Percentiles rank a stretch among this genome's conserved stretches.
phyloP scores from a whole-genome alignment of 306 rosid species.

The Rubus idaeus region DNA sequence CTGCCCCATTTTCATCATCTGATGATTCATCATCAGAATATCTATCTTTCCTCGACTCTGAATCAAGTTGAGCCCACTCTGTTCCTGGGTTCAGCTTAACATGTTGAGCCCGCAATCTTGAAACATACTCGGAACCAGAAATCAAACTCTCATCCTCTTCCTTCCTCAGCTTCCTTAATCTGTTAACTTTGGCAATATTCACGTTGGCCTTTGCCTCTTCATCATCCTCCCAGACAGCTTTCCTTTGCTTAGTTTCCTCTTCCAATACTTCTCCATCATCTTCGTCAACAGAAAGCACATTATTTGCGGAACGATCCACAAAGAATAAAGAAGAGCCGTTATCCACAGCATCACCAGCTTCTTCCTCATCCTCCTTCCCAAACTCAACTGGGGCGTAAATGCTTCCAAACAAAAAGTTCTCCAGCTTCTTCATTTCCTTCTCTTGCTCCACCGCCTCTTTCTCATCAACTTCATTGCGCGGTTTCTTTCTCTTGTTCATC shows the following conservation, averaged over 20 bases:
- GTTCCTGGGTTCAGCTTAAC: constrained; percentile 80
- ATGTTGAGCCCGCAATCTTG: constrained; percentile 89
- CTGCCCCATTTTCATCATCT: constrained; percentile 64
- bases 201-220: constrained; percentile 68
- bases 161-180: constrained; percentile 84
- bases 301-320: constrained; percentile 66
- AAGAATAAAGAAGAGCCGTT: constrained; percentile 52
- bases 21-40: constrained; percentile 56
- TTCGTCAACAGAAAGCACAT: constrained; percentile 35
- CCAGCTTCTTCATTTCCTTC: constrained; percentile 70
- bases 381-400: constrained; percentile 67
- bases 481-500: constrained; percentile 60
- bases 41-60: constrained; percentile 26
- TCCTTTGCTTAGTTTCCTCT: constrained; percentile 46
- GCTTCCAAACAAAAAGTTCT: constrained; percentile 68
- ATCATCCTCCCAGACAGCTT: constrained; percentile 82
- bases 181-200: constrained; percentile 61
- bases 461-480: constrained; percentile 37
- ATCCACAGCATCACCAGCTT: constrained; percentile 18
- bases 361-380: constrained; percentile 53
- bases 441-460: constrained; percentile 45
- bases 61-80: constrained; percentile 71
- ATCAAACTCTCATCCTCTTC: constrained; percentile 71
- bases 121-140: constrained; percentile 72
- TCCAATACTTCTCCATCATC: constrained; percentile 40